Evolutionary conservation across 345 rosid species (phyloP).

Genomic region (Mallotus nudiflorus): DNA sequence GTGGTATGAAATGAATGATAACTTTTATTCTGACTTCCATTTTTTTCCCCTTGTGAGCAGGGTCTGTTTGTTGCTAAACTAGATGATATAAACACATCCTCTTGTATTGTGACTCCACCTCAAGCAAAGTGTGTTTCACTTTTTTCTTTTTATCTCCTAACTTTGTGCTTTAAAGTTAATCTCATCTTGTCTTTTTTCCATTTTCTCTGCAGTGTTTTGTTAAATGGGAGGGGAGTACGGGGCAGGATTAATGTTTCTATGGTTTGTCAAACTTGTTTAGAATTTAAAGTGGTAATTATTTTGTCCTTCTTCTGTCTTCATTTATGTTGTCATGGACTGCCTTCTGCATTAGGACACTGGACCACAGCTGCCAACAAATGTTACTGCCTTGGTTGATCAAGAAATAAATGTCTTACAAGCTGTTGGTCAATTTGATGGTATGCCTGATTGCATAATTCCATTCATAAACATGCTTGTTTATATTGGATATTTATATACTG

Average conservation of each 20-base stretch:
- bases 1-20: not conserved
- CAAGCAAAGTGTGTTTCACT: constrained; percentile 13
- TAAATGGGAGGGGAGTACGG: constrained; percentile 21
- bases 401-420: constrained; percentile 19
- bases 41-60: not conserved
- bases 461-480: not conserved
- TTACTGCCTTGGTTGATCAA: constrained; percentile 14
- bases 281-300: not conserved
- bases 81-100: constrained; percentile 12
- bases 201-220: constrained; percentile 15
- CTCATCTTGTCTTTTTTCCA: not conserved
- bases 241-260: constrained; percentile 11
- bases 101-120: constrained; percentile 17
- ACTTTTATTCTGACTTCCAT: not conserved
- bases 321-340: not conserved
- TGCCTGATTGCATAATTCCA: not conserved
- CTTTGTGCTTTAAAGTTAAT: not conserved
- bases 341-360: constrained; percentile 10
- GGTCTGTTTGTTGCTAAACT: constrained; percentile 9
- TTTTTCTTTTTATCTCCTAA: not conserved
- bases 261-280: not conserved
- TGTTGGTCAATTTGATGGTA: constrained; percentile 24
- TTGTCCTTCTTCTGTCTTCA: not conserved
- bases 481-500: not conserved
- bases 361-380: constrained; percentile 19